phyloP scores from a whole-genome alignment of 75 land plant species.

The Picea sitchensis region DNA sequence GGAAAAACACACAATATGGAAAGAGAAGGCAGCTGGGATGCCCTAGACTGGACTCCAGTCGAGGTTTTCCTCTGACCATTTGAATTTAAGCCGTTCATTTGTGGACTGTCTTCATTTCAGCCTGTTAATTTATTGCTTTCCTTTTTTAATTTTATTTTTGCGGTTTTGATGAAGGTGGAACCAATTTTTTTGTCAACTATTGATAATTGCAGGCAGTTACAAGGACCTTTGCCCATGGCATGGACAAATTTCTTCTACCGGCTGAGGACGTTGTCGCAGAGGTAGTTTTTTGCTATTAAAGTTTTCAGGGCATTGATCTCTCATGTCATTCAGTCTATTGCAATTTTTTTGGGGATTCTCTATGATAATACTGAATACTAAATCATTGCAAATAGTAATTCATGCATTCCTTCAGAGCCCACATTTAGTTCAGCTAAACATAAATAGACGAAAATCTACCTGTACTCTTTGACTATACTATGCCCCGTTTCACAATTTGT shows the following conservation, averaged over 20 bases:
- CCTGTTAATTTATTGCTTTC: background rate
- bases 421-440: no score
- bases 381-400: no score
- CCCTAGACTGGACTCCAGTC: conserved; percentile 57
- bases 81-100: background rate
- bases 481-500: no score
- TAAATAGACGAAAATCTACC: no score
- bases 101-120: background rate
- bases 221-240: conserved; percentile 31
- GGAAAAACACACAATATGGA: conserved; percentile 12
- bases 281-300: conserved; percentile 20
- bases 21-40: conserved; percentile 39
- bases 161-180: background rate
- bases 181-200: background rate
- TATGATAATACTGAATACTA: no score
- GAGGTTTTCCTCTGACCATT: conserved; percentile 22
- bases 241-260: conserved; percentile 43
- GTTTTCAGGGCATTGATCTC: background rate
- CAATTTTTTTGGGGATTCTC: no score
- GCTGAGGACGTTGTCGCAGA: conserved; percentile 54
- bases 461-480: no score
- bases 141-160: background rate
- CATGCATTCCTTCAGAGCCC: no score
- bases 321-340: no score
- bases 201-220: conserved; percentile 26